Conservation (phyloP, 441 rosid species). For the Adansonia gregorii region DNA sequence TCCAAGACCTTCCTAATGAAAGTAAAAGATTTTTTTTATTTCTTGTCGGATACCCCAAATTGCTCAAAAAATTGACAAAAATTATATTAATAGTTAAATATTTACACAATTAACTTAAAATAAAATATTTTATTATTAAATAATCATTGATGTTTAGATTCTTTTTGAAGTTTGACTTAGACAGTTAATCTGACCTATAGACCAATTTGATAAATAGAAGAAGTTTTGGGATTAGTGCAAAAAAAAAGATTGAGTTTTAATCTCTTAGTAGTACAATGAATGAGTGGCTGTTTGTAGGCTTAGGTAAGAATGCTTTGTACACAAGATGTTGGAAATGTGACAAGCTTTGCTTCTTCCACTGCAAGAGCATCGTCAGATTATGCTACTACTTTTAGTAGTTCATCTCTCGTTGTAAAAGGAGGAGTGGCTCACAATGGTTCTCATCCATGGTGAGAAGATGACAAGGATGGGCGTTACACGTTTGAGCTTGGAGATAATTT, state of each 20-base stretch:
- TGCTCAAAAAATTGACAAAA: too few species aligned
- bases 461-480: conserved; percentile 88
- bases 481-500: conserved; percentile 90
- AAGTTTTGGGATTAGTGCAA: too few species aligned
- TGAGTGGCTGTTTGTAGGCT: conserved; percentile 88
- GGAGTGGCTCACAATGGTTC: conserved; percentile 68
- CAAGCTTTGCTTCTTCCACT: conserved; percentile 66
- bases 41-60: too few species aligned
- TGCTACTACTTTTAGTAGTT: conserved; percentile 42
- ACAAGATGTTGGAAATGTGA: conserved; percentile 77
- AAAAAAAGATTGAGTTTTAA: conserved; percentile 29
- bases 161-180: too few species aligned
- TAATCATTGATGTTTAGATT: too few species aligned
- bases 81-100: too few species aligned
- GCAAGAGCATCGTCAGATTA: conserved; percentile 65
- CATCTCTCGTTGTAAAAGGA: conserved; percentile 57
- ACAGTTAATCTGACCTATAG: too few species aligned
- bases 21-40: too few species aligned
- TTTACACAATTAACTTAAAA: too few species aligned
- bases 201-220: too few species aligned
- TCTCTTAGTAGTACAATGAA: conserved; percentile 67
- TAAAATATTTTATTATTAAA: too few species aligned
- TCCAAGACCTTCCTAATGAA: too few species aligned
- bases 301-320: conserved; percentile 92
- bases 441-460: conserved; percentile 93